Conservation (phyloP, 306 rosid genomes). For the Gynostemma pentaphyllum region DNA sequence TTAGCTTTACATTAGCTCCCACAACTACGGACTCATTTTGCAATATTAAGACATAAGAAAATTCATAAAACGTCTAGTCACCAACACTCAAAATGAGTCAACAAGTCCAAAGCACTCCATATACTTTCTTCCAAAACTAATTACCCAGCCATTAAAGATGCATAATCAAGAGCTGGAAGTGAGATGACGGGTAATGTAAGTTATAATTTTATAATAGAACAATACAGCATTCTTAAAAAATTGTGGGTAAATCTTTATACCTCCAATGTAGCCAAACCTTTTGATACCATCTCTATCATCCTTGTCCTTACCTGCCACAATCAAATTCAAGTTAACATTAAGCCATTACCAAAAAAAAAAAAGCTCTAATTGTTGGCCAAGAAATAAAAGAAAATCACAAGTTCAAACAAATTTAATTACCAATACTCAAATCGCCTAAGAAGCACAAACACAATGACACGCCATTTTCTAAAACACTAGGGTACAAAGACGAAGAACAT, state of each 20-base stretch:
- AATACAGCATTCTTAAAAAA: background rate
- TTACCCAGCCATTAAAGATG: background rate
- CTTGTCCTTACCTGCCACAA: slow-evolving; percentile 58
- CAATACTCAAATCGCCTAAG: background rate
- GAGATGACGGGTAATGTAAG: background rate
- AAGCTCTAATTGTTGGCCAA: background rate
- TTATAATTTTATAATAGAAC: background rate
- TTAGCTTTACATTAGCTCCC: background rate
- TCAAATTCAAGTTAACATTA: slow-evolving; percentile 7
- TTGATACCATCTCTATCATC: slow-evolving; percentile 88
- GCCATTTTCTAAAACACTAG: no score
- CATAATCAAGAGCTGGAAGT: background rate
- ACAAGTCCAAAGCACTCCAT: background rate
- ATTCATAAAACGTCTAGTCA: background rate
- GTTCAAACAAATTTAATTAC: background rate
- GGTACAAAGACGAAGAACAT: no score
- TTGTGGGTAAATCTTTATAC: slow-evolving; percentile 24
- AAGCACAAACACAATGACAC: no score
- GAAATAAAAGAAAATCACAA: background rate
- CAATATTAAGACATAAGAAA: background rate
- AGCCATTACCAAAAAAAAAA: background rate
- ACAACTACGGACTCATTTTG: background rate
- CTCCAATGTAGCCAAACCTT: slow-evolving; percentile 86
- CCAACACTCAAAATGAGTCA: slow-evolving; percentile 1
- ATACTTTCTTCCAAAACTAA: background rate